Conservation (phyloP, 495 filamentous ascomycete species). For the Clavariopsis aquatica region DNA sequence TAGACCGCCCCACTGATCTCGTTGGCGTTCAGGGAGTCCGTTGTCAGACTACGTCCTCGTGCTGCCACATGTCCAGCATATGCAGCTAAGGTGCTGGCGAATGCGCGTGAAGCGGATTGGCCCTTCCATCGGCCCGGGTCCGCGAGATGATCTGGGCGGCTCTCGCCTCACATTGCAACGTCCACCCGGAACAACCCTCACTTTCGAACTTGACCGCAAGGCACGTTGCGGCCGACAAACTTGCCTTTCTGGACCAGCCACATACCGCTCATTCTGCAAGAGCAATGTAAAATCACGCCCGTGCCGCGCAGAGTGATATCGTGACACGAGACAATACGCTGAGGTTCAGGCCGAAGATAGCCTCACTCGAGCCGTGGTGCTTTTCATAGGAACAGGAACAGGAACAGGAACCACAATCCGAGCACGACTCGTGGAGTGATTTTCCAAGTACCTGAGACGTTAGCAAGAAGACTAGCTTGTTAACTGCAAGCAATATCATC, state of each 20-base stretch:
- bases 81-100: slow-evolving; percentile 25
- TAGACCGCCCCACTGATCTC: slow-evolving; percentile 26
- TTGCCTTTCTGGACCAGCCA: slow-evolving; percentile 14
- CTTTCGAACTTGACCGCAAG: neutral
- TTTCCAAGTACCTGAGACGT: neutral
- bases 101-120: slow-evolving; percentile 23
- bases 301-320: neutral
- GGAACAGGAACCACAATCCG: neutral
- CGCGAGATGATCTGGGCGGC: slow-evolving; percentile 25
- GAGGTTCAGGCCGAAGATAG: neutral
- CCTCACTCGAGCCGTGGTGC: neutral
- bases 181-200: slow-evolving; percentile 12
- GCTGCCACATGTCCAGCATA: slow-evolving; percentile 35
- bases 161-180: slow-evolving; percentile 31
- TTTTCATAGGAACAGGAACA: neutral
- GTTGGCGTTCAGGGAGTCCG: slow-evolving; percentile 31
- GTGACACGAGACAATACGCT: neutral
- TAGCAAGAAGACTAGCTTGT: neutral
- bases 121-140: slow-evolving; percentile 25
- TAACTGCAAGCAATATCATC: neutral
- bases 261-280: slow-evolving; percentile 13
- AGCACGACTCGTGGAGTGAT: neutral
- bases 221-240: slow-evolving; percentile 1
- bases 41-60: slow-evolving; percentile 27
- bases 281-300: slow-evolving; percentile 4